Base-by-base conservation (phyloP, 192 early-diverging fungal genomes). In the Backusella sp. region DNA sequence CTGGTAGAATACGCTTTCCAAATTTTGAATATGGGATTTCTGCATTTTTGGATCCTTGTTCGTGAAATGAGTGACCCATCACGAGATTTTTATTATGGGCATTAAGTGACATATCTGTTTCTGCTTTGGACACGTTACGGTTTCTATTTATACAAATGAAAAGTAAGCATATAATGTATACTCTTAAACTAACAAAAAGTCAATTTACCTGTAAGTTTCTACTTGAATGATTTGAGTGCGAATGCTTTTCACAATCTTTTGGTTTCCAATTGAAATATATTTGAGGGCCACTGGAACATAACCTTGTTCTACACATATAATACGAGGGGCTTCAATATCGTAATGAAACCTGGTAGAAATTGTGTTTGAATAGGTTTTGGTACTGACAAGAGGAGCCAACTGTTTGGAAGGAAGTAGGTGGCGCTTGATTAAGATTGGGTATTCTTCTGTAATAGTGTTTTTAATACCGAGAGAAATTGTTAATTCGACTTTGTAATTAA, bases 311-410 rank as follows among this genome's bases (percentile, higher is more conserved):
- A 77, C 32, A 36, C 75, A 80, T 5, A 76, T 53, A 32, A 77
- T 70, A 12, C 62, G 66, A 41, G 79, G 79, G 1, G 56, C 72
- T 49, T 80, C 75, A 12, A 80, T 77, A 12, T 77, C 72, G 26
- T 80, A 80, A 49, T 77, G 79, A 39, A 80, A 80, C 70, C 70
- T 80, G 3, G 75, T 72, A 6, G 75, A 70, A 17, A 80, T 65
- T 5, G 79, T 80, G 49, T 52, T 44, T 37, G 76, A 52, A 36
- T 70, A 77, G 19, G 62, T 19, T 23, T 70, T 66, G 3, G 79
- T 62, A 65, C 70, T 72, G 3, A 77, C 66, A 6, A 66, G 21
- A 8, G 76, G 66, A 0, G 62, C 39, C 3, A 70, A 15, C 35
- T 77, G 66, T 9, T 56, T 28, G 3, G 28, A 77, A 12, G 76